Evolutionary conservation across 352 stramenopile species (phyloP).

Genomic region (Bremia lactucae): DNA sequence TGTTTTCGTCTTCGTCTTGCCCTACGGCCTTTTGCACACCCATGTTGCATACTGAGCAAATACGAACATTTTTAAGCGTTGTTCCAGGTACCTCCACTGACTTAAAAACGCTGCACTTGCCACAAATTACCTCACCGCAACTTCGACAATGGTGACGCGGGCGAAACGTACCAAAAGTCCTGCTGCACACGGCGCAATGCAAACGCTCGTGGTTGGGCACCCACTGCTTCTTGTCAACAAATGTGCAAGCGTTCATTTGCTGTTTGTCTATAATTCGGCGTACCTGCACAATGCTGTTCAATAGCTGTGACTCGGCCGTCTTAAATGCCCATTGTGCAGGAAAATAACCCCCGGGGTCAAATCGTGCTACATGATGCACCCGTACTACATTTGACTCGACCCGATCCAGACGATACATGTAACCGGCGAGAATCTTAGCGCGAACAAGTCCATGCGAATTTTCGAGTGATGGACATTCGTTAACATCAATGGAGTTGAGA

Average conservation of each 20-base stretch:
- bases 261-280: conserved; percentile 76
- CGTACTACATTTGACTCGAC: conserved; percentile 55
- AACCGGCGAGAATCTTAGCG: conserved; percentile 65
- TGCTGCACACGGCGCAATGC: conserved; percentile 65
- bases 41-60: conserved; percentile 82
- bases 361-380: conserved; percentile 70
- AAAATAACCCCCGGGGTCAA: conserved; percentile 69
- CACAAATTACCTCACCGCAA: conserved; percentile 83
- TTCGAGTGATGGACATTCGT: conserved; percentile 74
- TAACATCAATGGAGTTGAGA: conserved; percentile 69
- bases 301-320: conserved; percentile 69
- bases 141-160: conserved; percentile 79
- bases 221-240: conserved; percentile 77
- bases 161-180: conserved; percentile 66
- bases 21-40: conserved; percentile 50
- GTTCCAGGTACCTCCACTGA: conserved; percentile 72
- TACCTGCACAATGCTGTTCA: conserved; percentile 70
- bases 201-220: conserved; percentile 63
- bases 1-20: conserved; percentile 31
- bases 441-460: conserved; percentile 79
- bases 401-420: conserved; percentile 71
- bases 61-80: conserved; percentile 72
- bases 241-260: conserved; percentile 78
- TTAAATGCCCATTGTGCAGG: conserved; percentile 75
- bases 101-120: conserved; percentile 79